Percentiles rank a stretch among this genome's conserved stretches.
phyloP scores from a whole-genome alignment of 2,329 filamentous ascomycete species.

The Aureobasidium namibiae region DNA sequence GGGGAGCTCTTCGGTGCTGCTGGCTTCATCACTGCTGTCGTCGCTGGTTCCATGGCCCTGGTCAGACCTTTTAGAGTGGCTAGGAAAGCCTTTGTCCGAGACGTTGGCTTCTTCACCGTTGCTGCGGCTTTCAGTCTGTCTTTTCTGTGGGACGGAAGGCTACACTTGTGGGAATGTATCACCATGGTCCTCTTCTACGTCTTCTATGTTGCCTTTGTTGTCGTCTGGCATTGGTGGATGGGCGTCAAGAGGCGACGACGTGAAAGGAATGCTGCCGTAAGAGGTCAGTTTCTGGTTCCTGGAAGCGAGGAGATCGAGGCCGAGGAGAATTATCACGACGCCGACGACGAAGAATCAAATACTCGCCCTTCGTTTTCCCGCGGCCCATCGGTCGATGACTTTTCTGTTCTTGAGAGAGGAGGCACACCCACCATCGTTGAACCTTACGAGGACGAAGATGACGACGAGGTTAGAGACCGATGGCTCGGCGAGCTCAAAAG shows the following conservation, averaged over 20 bases:
- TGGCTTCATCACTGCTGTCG: constrained; percentile 91
- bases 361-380: constrained; percentile 31
- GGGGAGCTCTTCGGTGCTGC: constrained; percentile 93
- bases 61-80: constrained; percentile 93
- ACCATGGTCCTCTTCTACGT: constrained; percentile 86
- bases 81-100: constrained; percentile 79
- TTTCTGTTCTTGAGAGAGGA: constrained; percentile 51
- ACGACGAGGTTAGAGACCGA: constrained; percentile 55
- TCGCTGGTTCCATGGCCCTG: constrained; percentile 93
- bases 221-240: constrained; percentile 85
- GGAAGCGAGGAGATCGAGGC: constrained; percentile 50
- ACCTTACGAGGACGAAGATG: constrained; percentile 49
- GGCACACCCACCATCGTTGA: constrained; percentile 42
- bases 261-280: constrained; percentile 61
- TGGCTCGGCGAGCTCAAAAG: constrained; percentile 75
- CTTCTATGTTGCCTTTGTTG: constrained; percentile 82
- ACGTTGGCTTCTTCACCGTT: constrained; percentile 85
- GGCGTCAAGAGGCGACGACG: constrained; percentile 53
- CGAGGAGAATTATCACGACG: constrained; percentile 44
- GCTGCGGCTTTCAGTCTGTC: constrained; percentile 80
- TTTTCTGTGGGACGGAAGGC: constrained; percentile 74
- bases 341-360: constrained; percentile 41
- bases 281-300: constrained; percentile 60
- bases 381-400: constrained; percentile 53
- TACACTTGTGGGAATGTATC: constrained; percentile 82